Percentiles rank a stretch among this genome's conserved stretches.
phyloP scores from a whole-genome alignment of 148 eudicot species.

The Chenopodium formosanum region DNA sequence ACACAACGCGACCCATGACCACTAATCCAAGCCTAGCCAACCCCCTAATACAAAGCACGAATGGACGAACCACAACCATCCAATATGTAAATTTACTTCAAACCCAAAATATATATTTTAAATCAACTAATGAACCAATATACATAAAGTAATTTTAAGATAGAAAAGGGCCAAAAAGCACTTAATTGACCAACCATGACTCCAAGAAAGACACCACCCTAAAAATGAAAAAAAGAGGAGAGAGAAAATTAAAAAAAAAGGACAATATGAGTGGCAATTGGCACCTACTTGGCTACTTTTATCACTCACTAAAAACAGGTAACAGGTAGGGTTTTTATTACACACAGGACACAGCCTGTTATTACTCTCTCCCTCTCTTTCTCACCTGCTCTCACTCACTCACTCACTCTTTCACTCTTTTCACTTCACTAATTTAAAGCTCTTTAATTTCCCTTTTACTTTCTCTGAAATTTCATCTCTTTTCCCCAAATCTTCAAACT shows the following conservation, averaged over 20 bases:
- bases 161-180: neutral
- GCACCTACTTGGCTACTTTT: constrained; percentile 12
- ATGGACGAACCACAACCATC: too few relatives aligned
- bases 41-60: too few relatives aligned
- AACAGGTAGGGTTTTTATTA: constrained; percentile 14
- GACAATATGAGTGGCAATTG: neutral
- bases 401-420: neutral
- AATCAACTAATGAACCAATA: too few relatives aligned
- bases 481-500: neutral
- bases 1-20: too few relatives aligned
- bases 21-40: too few relatives aligned
- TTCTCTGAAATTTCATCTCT: neutral
- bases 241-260: neutral
- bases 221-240: neutral
- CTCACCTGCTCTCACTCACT: neutral
- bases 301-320: constrained; percentile 6
- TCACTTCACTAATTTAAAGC: neutral
- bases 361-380: neutral
- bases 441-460: neutral
- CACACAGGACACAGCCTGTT: constrained; percentile 18
- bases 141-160: too few relatives aligned
- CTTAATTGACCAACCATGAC: constrained; percentile 8
- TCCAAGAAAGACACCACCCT: constrained; percentile 6
- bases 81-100: too few relatives aligned
- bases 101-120: too few relatives aligned